These are phyloP conservation scores for Tephrocybe sp. DNA, from an alignment of 768 basidiomycete species.

Conservation along the genomic window DNA sequence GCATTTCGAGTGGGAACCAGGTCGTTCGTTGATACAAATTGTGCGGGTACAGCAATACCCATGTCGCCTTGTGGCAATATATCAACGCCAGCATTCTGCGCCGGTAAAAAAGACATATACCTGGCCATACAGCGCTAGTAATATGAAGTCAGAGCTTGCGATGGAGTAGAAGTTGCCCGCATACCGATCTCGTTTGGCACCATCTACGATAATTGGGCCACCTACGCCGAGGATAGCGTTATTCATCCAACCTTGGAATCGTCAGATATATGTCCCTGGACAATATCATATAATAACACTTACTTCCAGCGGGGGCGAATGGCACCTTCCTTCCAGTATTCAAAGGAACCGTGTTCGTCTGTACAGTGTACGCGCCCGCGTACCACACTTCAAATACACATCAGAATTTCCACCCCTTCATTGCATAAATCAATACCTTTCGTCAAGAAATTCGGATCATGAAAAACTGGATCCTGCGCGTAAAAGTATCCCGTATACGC, in stretches of 20 bases:
- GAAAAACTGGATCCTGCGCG: constrained; percentile 39
- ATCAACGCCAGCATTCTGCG: background rate
- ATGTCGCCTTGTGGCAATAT: constrained; percentile 42
- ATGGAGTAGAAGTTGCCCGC: background rate
- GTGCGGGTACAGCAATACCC: constrained; percentile 60
- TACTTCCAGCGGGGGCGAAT: constrained; percentile 42
- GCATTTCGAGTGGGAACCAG: constrained; percentile 55
- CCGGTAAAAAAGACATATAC: constrained; percentile 18
- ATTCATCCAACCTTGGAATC: constrained; percentile 56
- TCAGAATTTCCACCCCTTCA: background rate
- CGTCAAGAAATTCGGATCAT: constrained; percentile 48
- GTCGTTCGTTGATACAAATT: constrained; percentile 62
- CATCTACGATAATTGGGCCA: constrained; percentile 60
- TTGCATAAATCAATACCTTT: constrained; percentile 31
- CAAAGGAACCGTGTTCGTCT: constrained; percentile 51
- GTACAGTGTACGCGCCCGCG: constrained; percentile 60
- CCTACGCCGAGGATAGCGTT: constrained; percentile 53
- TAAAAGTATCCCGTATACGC: constrained; percentile 55
- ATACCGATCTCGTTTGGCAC: constrained; percentile 56
- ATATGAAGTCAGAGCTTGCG: background rate
- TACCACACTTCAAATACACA: constrained; percentile 45
- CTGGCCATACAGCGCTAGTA: constrained; percentile 55
- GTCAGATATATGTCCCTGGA: too few relatives aligned
- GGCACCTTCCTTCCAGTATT: constrained; percentile 50
- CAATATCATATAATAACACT: too few relatives aligned